These are phyloP conservation scores for Cladophialophora carrionii DNA, from an alignment of 2,329 filamentous ascomycete species.

Conservation along the genomic window DNA sequence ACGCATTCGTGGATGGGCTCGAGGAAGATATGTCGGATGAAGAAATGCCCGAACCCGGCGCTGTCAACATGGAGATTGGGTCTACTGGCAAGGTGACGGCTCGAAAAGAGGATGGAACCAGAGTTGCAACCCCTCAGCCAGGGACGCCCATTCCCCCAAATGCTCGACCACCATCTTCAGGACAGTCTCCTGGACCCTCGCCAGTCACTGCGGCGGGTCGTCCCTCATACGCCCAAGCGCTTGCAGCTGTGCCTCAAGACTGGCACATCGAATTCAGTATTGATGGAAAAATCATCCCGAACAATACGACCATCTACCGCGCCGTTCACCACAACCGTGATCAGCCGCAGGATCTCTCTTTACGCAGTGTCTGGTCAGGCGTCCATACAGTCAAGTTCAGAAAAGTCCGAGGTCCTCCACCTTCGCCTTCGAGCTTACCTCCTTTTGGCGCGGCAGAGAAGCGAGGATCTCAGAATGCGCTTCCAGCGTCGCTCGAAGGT, in stretches of 20 bases:
- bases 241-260: conserved; percentile 80
- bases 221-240: conserved; percentile 77
- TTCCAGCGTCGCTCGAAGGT: conserved; percentile 79
- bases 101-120: conserved; percentile 86
- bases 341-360: conserved; percentile 66
- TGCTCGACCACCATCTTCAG: conserved; percentile 38
- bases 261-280: conserved; percentile 98
- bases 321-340: conserved; percentile 77
- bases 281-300: conserved; percentile 78
- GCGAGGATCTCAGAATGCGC: conserved; percentile 55
- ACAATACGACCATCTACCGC: conserved; percentile 93
- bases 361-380: conserved; percentile 83
- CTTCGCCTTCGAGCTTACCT: conserved; percentile 67
- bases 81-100: conserved; percentile 86
- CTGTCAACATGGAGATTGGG: conserved; percentile 88
- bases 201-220: conserved; percentile 52
- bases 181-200: conserved; percentile 49
- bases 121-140: conserved; percentile 76
- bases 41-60: conserved; percentile 76
- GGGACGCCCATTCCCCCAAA: conserved; percentile 44
- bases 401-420: conserved; percentile 79
- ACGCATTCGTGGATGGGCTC: conserved; percentile 86
- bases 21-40: conserved; percentile 81
- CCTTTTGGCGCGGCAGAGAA: conserved; percentile 19
- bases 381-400: conserved; percentile 92